Evolutionary conservation across 2,329 filamentous ascomycete genomes (phyloP).

Genomic region (Elsinoe necatrix): DNA sequence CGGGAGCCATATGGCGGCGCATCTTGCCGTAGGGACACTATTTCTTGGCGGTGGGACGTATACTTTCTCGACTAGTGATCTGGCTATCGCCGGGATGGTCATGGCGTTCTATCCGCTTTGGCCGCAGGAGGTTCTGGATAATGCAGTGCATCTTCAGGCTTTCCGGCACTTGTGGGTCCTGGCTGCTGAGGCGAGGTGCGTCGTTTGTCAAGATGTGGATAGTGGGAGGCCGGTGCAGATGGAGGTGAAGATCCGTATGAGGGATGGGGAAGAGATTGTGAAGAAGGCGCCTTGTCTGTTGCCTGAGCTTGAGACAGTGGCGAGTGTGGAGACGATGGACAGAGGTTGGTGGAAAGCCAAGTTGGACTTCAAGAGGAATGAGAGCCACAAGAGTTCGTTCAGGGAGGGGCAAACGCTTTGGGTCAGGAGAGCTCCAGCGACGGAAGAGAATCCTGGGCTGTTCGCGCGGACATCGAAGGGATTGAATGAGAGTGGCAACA

Average conservation of each 20-base stretch:
- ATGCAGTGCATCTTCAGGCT: conserved; percentile 87
- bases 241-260: conserved; percentile 25
- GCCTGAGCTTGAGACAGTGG: conserved; percentile 56
- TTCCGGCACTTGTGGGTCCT: conserved; percentile 97
- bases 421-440: conserved; percentile 55
- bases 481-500: conserved; percentile 49
- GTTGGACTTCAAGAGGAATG: conserved; percentile 61
- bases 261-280: conserved; percentile 20
- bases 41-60: conserved; percentile 90
- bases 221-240: conserved; percentile 66
- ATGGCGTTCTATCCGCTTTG: conserved; percentile 93
- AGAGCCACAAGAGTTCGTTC: conserved; percentile 57
- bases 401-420: conserved; percentile 62
- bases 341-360: conserved; percentile 73
- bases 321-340: conserved; percentile 52
- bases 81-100: conserved; percentile 77
- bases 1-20: conserved; percentile 84
- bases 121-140: conserved; percentile 81
- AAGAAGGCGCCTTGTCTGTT: conserved; percentile 49
- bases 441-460: conserved; percentile 42
- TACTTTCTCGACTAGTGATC: conserved; percentile 80
- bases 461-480: conserved; percentile 70
- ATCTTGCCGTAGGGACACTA: conserved; percentile 81
- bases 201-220: conserved; percentile 79
- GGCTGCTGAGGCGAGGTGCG: conserved; percentile 78